Evolutionary conservation across 768 basidiomycete genomes (phyloP), one percentile per base, ranked within the genome.

Genomic region (Leucocoprinus sp.): DNA sequence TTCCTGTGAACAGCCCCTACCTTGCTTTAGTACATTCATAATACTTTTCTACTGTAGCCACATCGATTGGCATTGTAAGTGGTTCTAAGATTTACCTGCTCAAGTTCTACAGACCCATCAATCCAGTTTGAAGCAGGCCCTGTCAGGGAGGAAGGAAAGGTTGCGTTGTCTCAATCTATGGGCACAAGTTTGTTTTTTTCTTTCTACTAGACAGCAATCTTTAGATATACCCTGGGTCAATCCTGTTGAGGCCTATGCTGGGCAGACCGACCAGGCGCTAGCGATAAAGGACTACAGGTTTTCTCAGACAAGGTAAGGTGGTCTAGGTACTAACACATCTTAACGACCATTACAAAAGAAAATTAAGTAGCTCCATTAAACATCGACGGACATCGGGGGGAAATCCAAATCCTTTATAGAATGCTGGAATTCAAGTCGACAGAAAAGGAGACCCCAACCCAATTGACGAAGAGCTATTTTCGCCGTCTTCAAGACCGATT

Each of bases 141-240:
- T n/a, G 89, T 31, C 65, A 89, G 61, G 89, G 89, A 49, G 93
- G 93, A 64, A 67, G 93, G 41, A 88, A 84, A 68, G 84, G 90
- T 90, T 57, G 22, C 31, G 11, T 18, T 65, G 79, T 43, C 6
- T 41, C 40, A 31, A 48, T 56, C 38, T 39, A 35, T 45, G n/a
- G n/a, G n/a, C n/a, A n/a, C n/a, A n/a, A n/a, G n/a, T n/a, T n/a
- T 48, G 51, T 42, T 31, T 37, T 49, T 49, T 33, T 45, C 45
- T 52, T 45, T 34, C 40, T 24, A 41, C 49, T 51, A 45, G 50
- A 49, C 61, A 57, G 53, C 56, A 37, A 42, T 53, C 51, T 57
- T 48, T 54, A 91, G 90, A 89, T 72, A 89, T 89, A 52, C 77
- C 74, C 51, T 93, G 91, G 91, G 89, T 88, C 34, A 75, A 71